Evolutionary conservation across 768 basidiomycete genomes (phyloP).

Genomic region (Mycena metata): DNA sequence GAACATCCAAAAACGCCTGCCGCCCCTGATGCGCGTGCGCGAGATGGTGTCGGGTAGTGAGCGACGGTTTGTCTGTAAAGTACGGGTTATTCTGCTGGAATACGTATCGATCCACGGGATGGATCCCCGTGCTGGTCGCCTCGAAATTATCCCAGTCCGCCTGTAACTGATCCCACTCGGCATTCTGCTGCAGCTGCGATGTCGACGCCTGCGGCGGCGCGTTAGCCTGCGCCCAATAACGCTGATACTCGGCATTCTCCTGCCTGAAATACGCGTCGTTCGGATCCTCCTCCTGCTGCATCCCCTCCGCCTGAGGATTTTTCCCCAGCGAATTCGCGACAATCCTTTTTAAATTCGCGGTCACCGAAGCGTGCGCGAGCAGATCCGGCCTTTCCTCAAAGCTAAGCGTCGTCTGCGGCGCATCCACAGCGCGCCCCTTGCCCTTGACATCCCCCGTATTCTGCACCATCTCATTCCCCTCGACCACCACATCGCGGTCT

Average conservation of each 20-base stretch:
- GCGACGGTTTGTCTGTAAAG: slow-evolving; percentile 65
- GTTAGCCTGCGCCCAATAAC: slow-evolving; percentile 69
- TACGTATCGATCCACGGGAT: slow-evolving; percentile 68
- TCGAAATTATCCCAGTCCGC: slow-evolving; percentile 87
- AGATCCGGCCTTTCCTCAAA: not conserved
- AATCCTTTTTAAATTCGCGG: slow-evolving; percentile 1
- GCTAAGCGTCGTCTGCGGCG: not conserved
- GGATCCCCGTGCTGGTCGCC: slow-evolving; percentile 76
- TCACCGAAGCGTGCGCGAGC: not conserved
- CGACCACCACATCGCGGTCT: slow-evolving; percentile 82
- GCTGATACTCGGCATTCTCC: slow-evolving; percentile 77
- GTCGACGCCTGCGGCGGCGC: slow-evolving; percentile 35
- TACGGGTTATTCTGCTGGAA: slow-evolving; percentile 89
- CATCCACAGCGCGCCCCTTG: slow-evolving; percentile 59
- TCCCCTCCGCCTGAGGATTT: slow-evolving; percentile 6
- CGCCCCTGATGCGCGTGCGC: slow-evolving; percentile 56
- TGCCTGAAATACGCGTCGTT: slow-evolving; percentile 79
- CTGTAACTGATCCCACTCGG: slow-evolving; percentile 78
- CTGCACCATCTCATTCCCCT: slow-evolving; percentile 83
- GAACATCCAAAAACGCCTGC: slow-evolving; percentile 58
- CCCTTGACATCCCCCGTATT: slow-evolving; percentile 73
- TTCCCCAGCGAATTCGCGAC: not conserved
- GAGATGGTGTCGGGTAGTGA: slow-evolving; percentile 62
- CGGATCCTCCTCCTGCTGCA: slow-evolving; percentile 52
- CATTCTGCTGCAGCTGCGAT: slow-evolving; percentile 36